Evolutionary conservation across 1,139 yeast species (phyloP), one percentile per base, ranked within the genome.

Genomic region (Blastobotrys elegans): DNA sequence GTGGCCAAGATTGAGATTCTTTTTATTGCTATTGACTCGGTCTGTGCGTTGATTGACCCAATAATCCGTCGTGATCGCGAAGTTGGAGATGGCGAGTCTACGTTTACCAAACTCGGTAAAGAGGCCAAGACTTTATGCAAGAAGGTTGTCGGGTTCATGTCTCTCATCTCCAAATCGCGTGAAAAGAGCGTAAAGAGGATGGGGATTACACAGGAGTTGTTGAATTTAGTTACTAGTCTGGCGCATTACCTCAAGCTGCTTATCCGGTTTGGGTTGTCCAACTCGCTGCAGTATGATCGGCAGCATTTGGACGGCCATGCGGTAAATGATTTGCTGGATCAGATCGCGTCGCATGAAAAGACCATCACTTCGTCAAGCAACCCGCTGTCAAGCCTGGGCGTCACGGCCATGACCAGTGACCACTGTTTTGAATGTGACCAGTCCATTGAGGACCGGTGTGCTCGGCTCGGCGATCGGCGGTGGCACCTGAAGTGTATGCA

Each of bases 241-340:
- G 97, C 98, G 0, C 98, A 94, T 65, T 90, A 89, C 64, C 73
- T 92, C 59, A 92, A 94, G 63, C 73, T 92, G 10, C 72, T 92
- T 32, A 85, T 92, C 16, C 73, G 97, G 53, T 79, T 81, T 59
- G 95, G 97, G 0, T 74, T 92, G 41, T 78, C 79, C 52, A 80
- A 82, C 56, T 86, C 96, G 0, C 69, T 92, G 21, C 82, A 77
- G 51, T 74, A 79, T 50, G 88, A 87, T 62, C 79, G 77, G 54
- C 60, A 73, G 4, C 70, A 76, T 16, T 79, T 78, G 21, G 74
- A 84, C 8, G 76, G 83, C 0, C 72, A 69, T 27, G 86, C 92
- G 0, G 71, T 87, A 14, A 84, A 83, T 46, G 70, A 71, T 29
- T 86, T 85, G 58, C 67, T 89, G 47, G 68, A 72, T 33, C 75